Conservation (phyloP, 208 protist genomes). For the Acanthamoeba lenticulata region DNA sequence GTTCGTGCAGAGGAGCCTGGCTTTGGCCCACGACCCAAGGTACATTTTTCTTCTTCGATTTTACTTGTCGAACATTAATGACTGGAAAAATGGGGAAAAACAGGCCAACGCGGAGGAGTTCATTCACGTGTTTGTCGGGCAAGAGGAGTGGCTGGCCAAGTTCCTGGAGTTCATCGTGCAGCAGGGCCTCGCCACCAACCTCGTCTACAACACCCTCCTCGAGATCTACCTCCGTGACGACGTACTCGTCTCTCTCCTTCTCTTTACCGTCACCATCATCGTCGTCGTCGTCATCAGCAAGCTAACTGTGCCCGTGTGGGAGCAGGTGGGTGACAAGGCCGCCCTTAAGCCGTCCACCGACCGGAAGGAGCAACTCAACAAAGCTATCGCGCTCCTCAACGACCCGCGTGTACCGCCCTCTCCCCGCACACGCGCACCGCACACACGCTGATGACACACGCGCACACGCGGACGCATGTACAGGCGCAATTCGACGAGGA, state of each 20-base stretch:
- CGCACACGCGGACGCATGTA: neutral
- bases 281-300: neutral
- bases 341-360: neutral
- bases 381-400: conserved; percentile 33
- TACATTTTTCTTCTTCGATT: neutral
- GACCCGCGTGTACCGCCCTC: conserved; percentile 13
- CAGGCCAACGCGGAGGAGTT: conserved; percentile 87
- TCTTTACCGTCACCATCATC: no score
- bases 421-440: no score
- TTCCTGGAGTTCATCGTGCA: conserved; percentile 92
- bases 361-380: conserved; percentile 22
- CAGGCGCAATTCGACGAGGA: conserved; percentile 90
- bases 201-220: conserved; percentile 95
- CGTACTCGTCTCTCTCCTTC: no score
- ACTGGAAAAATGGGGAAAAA: neutral
- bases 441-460: no score
- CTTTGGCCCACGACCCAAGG: conserved; percentile 46
- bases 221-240: conserved; percentile 93
- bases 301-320: no score
- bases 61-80: neutral
- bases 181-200: conserved; percentile 79
- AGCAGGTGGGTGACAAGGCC: neutral
- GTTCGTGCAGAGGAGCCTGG: neutral
- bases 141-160: conserved; percentile 89
- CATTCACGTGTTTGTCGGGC: conserved; percentile 93